Base-by-base conservation (phyloP, 306 rosid species). In the Cicer yamashitae region DNA sequence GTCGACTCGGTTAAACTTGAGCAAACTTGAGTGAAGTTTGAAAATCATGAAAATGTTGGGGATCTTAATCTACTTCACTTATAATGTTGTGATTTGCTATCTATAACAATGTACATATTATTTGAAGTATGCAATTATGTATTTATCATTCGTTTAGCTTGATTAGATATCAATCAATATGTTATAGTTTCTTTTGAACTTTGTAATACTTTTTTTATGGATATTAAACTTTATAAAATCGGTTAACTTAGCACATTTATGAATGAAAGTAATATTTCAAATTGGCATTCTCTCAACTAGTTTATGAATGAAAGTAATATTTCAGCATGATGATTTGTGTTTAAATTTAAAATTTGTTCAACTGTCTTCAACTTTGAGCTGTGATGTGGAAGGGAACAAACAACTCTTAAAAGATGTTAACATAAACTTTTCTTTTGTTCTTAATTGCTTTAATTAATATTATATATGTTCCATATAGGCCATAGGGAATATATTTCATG, bases 61-160 rank as follows among this genome's bases (percentile, higher is more conserved):
- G 10, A 5, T 47, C 37, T 62, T 7, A 57, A 41, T 44, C 67
- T 25, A 71, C 34, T 41, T 79, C 67, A 51, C 43, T 63, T 71
- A 52, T 25, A 11, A 41, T 8, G 50, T 43, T 62, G 66, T 30
- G 40, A 71, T 41, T 34, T 52, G 39, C 68, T 54, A 41, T 14
- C 7, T 37, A 25, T 41, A 20, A 8, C 38, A 22, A 6, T 41
- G 44, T 65, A 25, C 45, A 14, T 25, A 53, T 65, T 22, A 6
- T 65, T 53, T 41, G 8, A 39, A 51, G 43, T 22, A 1, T 20
- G 53, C 7, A 17, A 76, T 30, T 53, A 43, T 66, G 57, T 20
- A 52, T 43, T 17, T 67, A 10, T 66, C 54, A 40, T 13, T 65
- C 4, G 25, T 45, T 45, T 45, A 45, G 50, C 12, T 45, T 45